These are phyloP conservation scores for Myxozyma melibiosi DNA, from an alignment of 805 yeast species.

Conservation along the genomic window DNA sequence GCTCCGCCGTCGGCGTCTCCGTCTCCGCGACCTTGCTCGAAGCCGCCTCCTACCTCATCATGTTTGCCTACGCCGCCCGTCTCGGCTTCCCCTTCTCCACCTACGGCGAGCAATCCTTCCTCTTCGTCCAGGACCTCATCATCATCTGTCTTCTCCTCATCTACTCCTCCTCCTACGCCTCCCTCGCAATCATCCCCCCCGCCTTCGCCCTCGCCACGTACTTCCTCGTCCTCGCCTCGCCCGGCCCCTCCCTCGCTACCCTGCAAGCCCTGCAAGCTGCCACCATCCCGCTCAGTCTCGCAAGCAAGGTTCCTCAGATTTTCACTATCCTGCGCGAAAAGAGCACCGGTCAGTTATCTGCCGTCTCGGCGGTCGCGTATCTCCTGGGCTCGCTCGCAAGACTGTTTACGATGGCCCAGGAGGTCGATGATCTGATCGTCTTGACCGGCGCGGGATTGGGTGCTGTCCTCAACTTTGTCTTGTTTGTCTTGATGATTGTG, in stretches of 20 bases:
- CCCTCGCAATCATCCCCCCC: slow-evolving; percentile 24
- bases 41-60: slow-evolving; percentile 42
- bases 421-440: slow-evolving; percentile 43
- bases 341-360: slow-evolving; percentile 50
- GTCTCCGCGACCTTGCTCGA: slow-evolving; percentile 43
- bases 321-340: slow-evolving; percentile 42
- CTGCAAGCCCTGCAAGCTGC: slow-evolving; percentile 39
- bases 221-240: slow-evolving; percentile 33
- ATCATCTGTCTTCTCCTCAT: slow-evolving; percentile 41
- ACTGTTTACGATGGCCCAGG: slow-evolving; percentile 46
- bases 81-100: slow-evolving; percentile 44
- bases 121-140: slow-evolving; percentile 44
- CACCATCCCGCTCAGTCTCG: slow-evolving; percentile 45
- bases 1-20: slow-evolving; percentile 46
- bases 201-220: slow-evolving; percentile 20
- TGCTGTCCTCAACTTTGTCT: slow-evolving; percentile 42
- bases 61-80: slow-evolving; percentile 46
- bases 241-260: slow-evolving; percentile 33
- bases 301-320: slow-evolving; percentile 50
- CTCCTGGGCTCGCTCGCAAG: slow-evolving; percentile 46
- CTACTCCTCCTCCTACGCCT: slow-evolving; percentile 33
- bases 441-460: slow-evolving; percentile 42
- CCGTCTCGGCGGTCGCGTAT: slow-evolving; percentile 45
- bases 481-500: slow-evolving; percentile 44
- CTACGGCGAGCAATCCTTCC: slow-evolving; percentile 46